Conservation (phyloP, 2,329 filamentous ascomycete genomes). For the Nannizziopsis arthrosporioides region DNA sequence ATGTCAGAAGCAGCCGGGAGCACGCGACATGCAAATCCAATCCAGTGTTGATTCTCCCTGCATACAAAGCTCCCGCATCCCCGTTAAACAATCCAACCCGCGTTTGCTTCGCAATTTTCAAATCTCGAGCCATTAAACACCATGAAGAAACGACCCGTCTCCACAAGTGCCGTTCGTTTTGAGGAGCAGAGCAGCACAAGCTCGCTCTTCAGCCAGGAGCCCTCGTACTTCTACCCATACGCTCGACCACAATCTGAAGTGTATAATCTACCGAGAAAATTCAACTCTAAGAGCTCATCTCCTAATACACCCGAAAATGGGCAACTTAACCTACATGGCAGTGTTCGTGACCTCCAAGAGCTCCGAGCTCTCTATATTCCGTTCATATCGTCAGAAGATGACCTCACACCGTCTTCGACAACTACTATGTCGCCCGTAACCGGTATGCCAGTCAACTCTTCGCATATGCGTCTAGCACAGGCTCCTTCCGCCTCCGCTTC, state of each 20-base stretch:
- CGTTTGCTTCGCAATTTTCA: too few species aligned
- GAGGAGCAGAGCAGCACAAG: constrained; percentile 6
- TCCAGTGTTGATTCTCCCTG: too few species aligned
- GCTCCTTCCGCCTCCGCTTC: neutral
- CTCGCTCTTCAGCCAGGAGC: neutral
- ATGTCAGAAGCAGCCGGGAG: too few species aligned
- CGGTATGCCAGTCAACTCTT: neutral
- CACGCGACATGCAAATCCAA: too few species aligned
- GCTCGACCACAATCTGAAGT: neutral
- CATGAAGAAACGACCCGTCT: neutral
- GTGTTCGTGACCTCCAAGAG: constrained; percentile 2
- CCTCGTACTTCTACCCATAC: constrained; percentile 2
- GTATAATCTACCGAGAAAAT: neutral
- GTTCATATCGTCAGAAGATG: constrained; percentile 4
- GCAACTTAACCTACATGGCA: neutral
- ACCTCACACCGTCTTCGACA: constrained; percentile 2
- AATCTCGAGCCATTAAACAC: neutral
- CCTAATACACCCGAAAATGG: neutral
- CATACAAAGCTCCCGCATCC: too few species aligned
- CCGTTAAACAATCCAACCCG: too few species aligned
- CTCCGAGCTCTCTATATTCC: constrained; percentile 8
- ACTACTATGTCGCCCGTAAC: neutral
- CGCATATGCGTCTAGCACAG: neutral
- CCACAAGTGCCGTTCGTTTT: neutral
- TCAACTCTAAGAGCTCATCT: neutral